Evolutionary conservation across 2,329 filamentous ascomycete species (phyloP), one percentile per base, ranked within the genome.

Genomic region (Pseudogymnoascus sp.): DNA sequence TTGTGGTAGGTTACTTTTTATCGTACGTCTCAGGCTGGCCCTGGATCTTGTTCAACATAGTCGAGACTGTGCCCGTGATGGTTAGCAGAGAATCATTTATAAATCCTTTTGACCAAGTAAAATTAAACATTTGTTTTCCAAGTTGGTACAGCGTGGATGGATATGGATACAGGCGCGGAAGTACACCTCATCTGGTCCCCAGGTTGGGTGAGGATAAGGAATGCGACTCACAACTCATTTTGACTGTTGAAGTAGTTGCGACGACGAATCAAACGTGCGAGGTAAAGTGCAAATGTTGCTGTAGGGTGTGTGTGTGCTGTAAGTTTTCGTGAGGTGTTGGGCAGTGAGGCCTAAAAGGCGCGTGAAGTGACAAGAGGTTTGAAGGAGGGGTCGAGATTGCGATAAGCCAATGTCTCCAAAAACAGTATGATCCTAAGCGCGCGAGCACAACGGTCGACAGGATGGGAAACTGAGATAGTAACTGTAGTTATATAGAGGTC

Each of bases 21-120:
- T 98, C 95, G 81, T 99, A 99, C 80, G 92, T 97, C 71, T 96
- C 92, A 71, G 93, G 93, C 81, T 98, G 93, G 77, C 93, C 92
- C 74, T 96, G 91, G 73, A 97, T 89, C 85, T 93, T 92, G 80
- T 93, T 96, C 73, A 97, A 83, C 91, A 97, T 96, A 75, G 84
- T 89, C 71, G 89, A 81, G 80, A 96, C 92, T 96, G 67, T 65
- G 67, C 61, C 48, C 16, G 51, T 34, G 25, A 63, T 41, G 31
- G 62, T 63, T 37, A 63, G 62, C 54, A 54, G 51, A 21, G 51
- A 36, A 14, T 21, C 28, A 57, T 57, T 57, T 57, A 57, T 19
- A 34, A 57, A 57, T 1, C 28, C 11, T 36, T 34, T 57, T 19
- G 51, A 34, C 51, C 25, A 57, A 34, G 51, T 34, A 34, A 57